Conservation (phyloP, 1,284 basidiomycete genomes). For the Mycena sp. region DNA sequence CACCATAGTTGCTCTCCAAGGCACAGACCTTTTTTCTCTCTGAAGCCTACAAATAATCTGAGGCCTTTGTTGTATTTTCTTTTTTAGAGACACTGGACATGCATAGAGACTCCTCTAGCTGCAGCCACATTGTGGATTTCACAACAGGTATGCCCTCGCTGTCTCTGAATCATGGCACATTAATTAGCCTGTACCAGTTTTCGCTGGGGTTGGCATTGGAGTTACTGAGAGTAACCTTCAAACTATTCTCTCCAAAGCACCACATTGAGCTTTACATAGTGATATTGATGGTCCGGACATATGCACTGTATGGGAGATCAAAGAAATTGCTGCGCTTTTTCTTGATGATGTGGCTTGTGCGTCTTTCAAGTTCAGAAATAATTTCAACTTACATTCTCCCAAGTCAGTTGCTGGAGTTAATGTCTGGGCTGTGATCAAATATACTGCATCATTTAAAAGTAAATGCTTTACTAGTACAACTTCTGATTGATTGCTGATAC, state of each 20-base stretch:
- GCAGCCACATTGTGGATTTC: not conserved
- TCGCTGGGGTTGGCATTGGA: not conserved
- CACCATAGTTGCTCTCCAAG: not conserved
- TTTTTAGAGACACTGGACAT: not conserved
- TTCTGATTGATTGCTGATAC: too few relatives aligned
- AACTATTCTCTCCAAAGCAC: not conserved
- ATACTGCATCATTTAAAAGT: too few relatives aligned
- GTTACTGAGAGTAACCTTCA: not conserved
- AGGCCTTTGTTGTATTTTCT: not conserved
- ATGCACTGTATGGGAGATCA: constrained; percentile 8
- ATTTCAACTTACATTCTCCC: not conserved
- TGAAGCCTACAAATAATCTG: not conserved
- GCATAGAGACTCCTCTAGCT: not conserved
- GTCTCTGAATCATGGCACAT: not conserved
- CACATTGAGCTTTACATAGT: not conserved
- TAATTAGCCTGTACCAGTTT: not conserved
- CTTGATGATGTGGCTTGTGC: not conserved
- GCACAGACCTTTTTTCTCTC: not conserved
- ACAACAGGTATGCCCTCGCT: not conserved
- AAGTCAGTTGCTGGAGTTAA: not conserved
- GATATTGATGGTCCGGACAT: constrained; percentile 15
- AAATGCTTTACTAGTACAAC: too few relatives aligned
- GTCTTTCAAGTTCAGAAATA: not conserved
- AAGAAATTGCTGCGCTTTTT: constrained; percentile 9
- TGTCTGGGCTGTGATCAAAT: not conserved